phyloP scores from a whole-genome alignment of 129 eudicot species.

The Pseudognaphalium luteoalbum region DNA sequence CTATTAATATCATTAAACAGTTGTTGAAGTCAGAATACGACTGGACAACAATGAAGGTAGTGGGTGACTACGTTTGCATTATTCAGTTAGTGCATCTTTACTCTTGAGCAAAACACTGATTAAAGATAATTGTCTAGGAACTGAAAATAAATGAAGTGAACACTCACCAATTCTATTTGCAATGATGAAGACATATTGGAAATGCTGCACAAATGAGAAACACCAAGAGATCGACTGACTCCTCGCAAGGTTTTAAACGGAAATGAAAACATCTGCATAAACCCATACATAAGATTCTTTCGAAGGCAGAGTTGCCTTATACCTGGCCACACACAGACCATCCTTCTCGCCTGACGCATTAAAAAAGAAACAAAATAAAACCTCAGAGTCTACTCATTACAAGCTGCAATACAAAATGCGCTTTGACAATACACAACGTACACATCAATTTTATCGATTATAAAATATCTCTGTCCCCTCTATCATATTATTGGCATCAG shows the following conservation, averaged over 20 bases:
- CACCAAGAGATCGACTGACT: constrained; percentile 72
- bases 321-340: constrained; percentile 80
- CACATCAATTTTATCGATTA: neutral
- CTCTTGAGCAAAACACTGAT: too few relatives aligned
- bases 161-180: constrained; percentile 82
- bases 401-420: constrained; percentile 5
- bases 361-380: constrained; percentile 7
- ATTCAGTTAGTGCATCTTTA: neutral
- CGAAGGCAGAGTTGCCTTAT: constrained; percentile 76
- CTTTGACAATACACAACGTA: neutral
- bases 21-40: constrained; percentile 12
- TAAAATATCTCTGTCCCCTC: neutral
- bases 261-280: constrained; percentile 65
- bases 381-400: neutral
- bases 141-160: neutral
- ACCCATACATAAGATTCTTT: constrained; percentile 72
- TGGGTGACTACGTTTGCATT: neutral
- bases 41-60: neutral
- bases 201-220: constrained; percentile 70
- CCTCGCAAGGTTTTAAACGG: constrained; percentile 80
- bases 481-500: constrained; percentile 16
- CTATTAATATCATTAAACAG: neutral
- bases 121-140: neutral
- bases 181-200: constrained; percentile 62
- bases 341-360: constrained; percentile 56